These are phyloP conservation scores for Thymus mandschuricus DNA, from an alignment of 257 asterid species.

Conservation along the genomic window DNA sequence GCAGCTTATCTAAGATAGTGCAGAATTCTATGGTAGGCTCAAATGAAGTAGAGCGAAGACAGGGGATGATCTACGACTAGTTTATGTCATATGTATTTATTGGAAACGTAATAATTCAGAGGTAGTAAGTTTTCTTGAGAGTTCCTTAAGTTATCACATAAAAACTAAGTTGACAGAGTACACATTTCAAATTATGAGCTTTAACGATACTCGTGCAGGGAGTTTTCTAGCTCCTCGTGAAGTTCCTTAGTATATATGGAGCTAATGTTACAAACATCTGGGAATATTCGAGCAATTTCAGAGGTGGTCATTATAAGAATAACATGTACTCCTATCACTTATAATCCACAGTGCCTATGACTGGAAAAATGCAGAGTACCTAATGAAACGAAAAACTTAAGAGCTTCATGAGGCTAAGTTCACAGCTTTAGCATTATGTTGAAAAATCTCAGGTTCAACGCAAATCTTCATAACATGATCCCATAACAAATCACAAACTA, in stretches of 20 bases:
- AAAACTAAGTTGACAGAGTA: not conserved
- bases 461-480: not conserved
- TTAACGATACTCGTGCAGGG: not conserved
- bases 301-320: not conserved
- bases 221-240: not conserved
- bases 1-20: not conserved
- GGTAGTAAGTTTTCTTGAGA: not conserved
- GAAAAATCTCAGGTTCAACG: not conserved
- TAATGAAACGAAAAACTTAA: not conserved
- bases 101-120: constrained; percentile 1
- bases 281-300: not conserved
- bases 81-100: not conserved
- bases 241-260: not conserved
- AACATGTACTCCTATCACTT: not conserved
- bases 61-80: not conserved
- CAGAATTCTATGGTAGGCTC: not conserved
- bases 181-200: not conserved
- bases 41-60: not conserved
- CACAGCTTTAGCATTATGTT: not conserved
- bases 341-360: not conserved
- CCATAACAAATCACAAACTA: too few relatives aligned
- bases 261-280: not conserved
- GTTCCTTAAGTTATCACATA: not conserved
- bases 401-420: not conserved
- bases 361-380: not conserved